A percentile compares a stretch with the other conserved stretches of the same genome.
phyloP scores from a whole-genome alignment of 1,284 basidiomycete genomes.

The Rhodotorula sp. region DNA sequence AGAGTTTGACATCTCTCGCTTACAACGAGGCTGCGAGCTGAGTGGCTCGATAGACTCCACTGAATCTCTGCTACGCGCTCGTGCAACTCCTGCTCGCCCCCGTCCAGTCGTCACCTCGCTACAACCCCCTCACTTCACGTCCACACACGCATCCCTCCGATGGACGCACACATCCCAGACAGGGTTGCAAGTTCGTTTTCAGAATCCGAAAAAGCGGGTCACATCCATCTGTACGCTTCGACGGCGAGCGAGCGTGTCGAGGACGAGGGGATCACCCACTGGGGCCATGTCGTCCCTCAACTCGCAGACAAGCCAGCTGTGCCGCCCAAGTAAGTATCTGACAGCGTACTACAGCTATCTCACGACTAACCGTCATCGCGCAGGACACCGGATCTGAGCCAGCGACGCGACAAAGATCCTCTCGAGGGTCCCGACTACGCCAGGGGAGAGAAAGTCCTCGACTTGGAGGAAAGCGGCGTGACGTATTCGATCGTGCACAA shows the following conservation, averaged over 20 bases:
- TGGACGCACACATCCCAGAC: not conserved
- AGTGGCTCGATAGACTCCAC: too few relatives aligned
- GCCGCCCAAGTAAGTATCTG: slow-evolving; percentile 10
- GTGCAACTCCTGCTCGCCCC: too few relatives aligned
- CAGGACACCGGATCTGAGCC: slow-evolving; percentile 29
- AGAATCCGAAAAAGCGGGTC: not conserved
- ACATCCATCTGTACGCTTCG: slow-evolving; percentile 21
- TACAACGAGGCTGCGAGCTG: too few relatives aligned
- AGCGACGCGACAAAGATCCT: slow-evolving; percentile 11
- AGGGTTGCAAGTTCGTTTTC: slow-evolving; percentile 4
- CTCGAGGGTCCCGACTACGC: slow-evolving; percentile 24
- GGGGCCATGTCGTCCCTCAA: slow-evolving; percentile 18
- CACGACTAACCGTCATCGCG: not conserved
- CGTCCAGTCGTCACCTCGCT: too few relatives aligned
- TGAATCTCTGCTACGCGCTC: too few relatives aligned
- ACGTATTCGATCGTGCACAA: slow-evolving; percentile 27
- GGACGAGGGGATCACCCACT: slow-evolving; percentile 12
- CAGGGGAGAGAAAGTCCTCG: slow-evolving; percentile 23
- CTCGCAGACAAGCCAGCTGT: slow-evolving; percentile 24
- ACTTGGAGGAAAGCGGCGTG: not conserved
- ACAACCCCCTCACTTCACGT: not conserved
- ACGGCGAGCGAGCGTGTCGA: not conserved
- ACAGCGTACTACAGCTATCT: too few relatives aligned
- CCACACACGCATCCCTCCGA: not conserved
- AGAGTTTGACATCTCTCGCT: too few relatives aligned